phyloP scores from a whole-genome alignment of 805 yeast genomes.

The Vanderwaltozyma tropicalis region DNA sequence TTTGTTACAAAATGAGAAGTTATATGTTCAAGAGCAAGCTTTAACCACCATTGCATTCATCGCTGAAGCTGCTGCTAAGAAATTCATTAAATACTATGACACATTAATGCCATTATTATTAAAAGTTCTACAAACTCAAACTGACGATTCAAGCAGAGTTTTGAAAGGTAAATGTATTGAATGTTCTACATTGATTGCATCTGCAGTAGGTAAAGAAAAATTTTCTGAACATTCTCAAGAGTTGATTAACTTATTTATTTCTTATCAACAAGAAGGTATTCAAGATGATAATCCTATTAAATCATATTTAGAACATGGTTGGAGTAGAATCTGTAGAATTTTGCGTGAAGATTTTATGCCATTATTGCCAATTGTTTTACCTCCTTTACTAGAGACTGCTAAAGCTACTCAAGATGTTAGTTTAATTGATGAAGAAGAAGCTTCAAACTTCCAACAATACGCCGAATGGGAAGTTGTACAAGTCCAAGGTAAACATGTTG shows the following conservation, averaged over 20 bases:
- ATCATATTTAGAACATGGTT: conserved; percentile 82
- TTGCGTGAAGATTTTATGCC: conserved; percentile 82
- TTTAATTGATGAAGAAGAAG: conserved; percentile 78
- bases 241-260: conserved; percentile 58
- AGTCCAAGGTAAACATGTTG: conserved; percentile 83
- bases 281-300: conserved; percentile 79
- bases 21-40: conserved; percentile 95
- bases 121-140: conserved; percentile 53
- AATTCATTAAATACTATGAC: conserved; percentile 85
- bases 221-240: conserved; percentile 68
- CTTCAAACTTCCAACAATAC: conserved; percentile 70
- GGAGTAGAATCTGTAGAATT: conserved; percentile 88
- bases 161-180: conserved; percentile 91
- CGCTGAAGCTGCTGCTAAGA: conserved; percentile 89
- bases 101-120: conserved; percentile 84
- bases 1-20: conserved; percentile 72
- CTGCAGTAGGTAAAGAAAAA: conserved; percentile 89
- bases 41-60: conserved; percentile 92
- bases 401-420: conserved; percentile 84
- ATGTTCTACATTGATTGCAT: conserved; percentile 87
- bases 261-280: conserved; percentile 50
- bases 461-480: conserved; percentile 95
- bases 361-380: conserved; percentile 71
- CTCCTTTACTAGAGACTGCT: conserved; percentile 80
- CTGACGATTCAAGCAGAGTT: conserved; percentile 41